phyloP scores from a whole-genome alignment of 345 rosid genomes.

The Sonneratia alba region DNA sequence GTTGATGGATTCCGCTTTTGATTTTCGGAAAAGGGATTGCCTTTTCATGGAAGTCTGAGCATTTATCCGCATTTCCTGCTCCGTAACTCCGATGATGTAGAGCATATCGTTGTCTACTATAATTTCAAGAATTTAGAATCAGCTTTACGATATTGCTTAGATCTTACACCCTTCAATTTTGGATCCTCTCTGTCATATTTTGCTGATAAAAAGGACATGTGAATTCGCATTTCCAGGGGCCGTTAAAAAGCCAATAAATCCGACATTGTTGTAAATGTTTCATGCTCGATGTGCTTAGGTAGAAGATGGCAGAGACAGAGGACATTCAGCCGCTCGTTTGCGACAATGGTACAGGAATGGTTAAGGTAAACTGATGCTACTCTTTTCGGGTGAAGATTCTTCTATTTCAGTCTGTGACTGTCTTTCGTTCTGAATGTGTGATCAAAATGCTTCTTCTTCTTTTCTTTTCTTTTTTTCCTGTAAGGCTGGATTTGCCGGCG shows the following conservation, averaged over 20 bases:
- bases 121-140: background rate
- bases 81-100: background rate
- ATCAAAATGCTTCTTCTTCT: background rate
- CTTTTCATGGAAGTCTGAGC: background rate
- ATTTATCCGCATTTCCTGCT: background rate
- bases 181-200: too few species aligned
- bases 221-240: too few species aligned
- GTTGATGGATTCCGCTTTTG: background rate
- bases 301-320: slow-evolving; percentile 27
- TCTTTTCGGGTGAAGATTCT: background rate
- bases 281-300: background rate
- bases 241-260: too few species aligned
- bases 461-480: background rate
- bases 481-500: slow-evolving; percentile 72
- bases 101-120: background rate
- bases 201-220: too few species aligned
- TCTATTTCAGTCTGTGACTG: background rate
- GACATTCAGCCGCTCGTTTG: slow-evolving; percentile 42
- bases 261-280: background rate
- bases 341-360: slow-evolving; percentile 48
- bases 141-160: too few species aligned
- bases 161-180: too few species aligned
- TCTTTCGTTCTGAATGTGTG: background rate
- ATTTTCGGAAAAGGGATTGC: background rate
- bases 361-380: slow-evolving; percentile 21